phyloP scores from a whole-genome alignment of 2,329 filamentous ascomycete species.

The Monilinia polystroma region DNA sequence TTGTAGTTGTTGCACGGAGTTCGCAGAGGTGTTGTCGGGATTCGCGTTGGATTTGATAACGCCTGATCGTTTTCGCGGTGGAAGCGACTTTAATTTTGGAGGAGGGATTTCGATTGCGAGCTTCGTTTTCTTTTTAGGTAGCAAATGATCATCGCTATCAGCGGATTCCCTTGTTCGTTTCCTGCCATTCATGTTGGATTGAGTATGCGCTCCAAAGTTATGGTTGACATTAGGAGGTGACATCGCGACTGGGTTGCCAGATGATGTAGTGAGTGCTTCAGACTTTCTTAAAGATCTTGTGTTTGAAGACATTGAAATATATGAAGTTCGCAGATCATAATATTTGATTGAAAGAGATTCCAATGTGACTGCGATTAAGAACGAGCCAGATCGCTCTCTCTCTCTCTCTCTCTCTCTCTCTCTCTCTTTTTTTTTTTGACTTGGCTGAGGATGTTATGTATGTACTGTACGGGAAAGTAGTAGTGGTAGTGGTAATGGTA shows the following conservation, averaged over 20 bases:
- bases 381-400: constrained; percentile 9
- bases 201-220: constrained; percentile 10
- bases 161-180: constrained; percentile 51
- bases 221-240: constrained; percentile 11
- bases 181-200: constrained; percentile 43
- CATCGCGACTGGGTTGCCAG: constrained; percentile 28
- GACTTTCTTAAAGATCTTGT: constrained; percentile 20
- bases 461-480: neutral
- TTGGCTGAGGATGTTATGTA: neutral
- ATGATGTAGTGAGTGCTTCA: constrained; percentile 19
- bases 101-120: constrained; percentile 54
- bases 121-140: constrained; percentile 50
- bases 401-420: too few species aligned
- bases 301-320: constrained; percentile 21
- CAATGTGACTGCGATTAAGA: neutral
- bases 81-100: constrained; percentile 34
- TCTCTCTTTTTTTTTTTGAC: neutral
- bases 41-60: constrained; percentile 33
- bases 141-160: constrained; percentile 47
- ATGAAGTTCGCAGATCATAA: constrained; percentile 5
- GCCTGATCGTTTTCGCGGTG: constrained; percentile 29
- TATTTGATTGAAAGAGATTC: constrained; percentile 9
- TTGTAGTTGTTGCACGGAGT: constrained; percentile 25
- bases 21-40: constrained; percentile 32
- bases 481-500: neutral